Percentiles rank a stretch among this genome's conserved stretches.
Evolutionary conservation across 345 rosid species (phyloP).

Genomic region (Firmiana major): DNA sequence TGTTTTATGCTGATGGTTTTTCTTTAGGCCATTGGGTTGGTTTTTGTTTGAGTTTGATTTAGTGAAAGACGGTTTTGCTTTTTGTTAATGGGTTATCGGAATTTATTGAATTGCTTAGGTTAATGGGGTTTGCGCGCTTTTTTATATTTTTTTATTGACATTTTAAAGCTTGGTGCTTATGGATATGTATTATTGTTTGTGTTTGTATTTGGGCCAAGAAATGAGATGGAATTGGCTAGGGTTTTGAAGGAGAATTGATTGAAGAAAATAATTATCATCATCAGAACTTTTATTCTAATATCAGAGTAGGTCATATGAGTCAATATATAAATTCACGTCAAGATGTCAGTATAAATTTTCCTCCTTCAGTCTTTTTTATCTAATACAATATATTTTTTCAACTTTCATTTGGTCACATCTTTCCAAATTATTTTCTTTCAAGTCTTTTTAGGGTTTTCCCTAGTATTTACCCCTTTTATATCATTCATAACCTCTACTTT

Average conservation of each 20-base stretch:
- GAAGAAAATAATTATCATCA: no score
- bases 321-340: no score
- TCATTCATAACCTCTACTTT: no score
- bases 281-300: no score
- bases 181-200: not conserved
- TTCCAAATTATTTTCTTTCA: no score
- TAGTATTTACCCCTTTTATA: no score
- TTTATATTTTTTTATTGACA: not conserved
- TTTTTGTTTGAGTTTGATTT: constrained; percentile 13
- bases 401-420: no score
- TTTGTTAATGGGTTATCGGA: not conserved
- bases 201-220: not conserved
- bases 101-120: not conserved
- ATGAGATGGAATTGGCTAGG: not conserved
- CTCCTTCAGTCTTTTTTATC: no score
- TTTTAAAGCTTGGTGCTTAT: not conserved
- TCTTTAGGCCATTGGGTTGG: not conserved
- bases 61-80: not conserved
- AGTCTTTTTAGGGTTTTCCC: no score
- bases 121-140: not conserved
- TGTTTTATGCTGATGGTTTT: not conserved
- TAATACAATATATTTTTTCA: no score
- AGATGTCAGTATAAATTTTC: no score
- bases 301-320: no score
- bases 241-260: not conserved